Conservation (phyloP, 768 basidiomycete species). For the Tricholoma sp. region DNA sequence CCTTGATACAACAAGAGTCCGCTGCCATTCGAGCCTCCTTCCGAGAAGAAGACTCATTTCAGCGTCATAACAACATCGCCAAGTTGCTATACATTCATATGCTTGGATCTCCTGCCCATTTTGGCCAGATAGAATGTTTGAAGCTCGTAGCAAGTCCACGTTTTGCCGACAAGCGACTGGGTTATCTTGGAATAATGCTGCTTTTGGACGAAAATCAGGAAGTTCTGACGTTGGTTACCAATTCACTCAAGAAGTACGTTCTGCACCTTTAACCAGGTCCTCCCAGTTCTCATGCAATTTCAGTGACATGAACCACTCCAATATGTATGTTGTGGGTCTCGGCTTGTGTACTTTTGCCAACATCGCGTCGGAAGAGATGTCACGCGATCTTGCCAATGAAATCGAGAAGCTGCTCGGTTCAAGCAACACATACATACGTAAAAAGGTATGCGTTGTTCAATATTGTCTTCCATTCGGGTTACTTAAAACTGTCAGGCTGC, state of each 20-base stretch:
- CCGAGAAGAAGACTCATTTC: conserved; percentile 92
- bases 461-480: not conserved
- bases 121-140: conserved; percentile 97
- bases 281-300: not conserved
- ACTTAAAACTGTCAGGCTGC: conserved; percentile 60
- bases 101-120: conserved; percentile 98
- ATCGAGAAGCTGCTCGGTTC: conserved; percentile 96
- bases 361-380: conserved; percentile 99
- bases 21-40: conserved; percentile 96
- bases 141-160: conserved; percentile 93
- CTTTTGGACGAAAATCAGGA: conserved; percentile 97
- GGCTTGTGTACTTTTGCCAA: conserved; percentile 98
- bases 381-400: conserved; percentile 94
- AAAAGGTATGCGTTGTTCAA: conserved; percentile 70
- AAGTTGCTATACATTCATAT: conserved; percentile 98
- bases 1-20: conserved; percentile 94
- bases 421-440: conserved; percentile 97
- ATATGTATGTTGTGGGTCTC: conserved; percentile 97
- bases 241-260: conserved; percentile 93
- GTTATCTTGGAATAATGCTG: conserved; percentile 97
- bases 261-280: not conserved
- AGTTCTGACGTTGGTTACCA: conserved; percentile 94
- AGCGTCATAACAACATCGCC: conserved; percentile 95
- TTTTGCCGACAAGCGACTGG: conserved; percentile 93
- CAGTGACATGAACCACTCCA: conserved; percentile 99